phyloP scores from a whole-genome alignment of 192 early-diverging fungal genomes.

The Umbelopsis isabellina region DNA sequence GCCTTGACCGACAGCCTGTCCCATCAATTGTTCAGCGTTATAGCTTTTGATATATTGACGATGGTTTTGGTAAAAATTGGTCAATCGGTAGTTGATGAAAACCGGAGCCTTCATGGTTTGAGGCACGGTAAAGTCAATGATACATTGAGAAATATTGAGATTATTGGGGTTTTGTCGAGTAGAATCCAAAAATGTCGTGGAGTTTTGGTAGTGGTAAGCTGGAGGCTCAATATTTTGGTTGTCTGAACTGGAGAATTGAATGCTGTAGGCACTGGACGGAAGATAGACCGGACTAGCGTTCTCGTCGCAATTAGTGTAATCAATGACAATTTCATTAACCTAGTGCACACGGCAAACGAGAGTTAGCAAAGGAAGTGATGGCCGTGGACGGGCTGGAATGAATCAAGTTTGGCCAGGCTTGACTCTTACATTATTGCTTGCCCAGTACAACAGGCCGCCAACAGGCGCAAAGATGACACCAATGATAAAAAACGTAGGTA shows the following conservation, averaged over 20 bases:
- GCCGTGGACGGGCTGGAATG: not conserved
- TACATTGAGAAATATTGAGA: conserved; percentile 56
- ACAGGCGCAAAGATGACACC: conserved; percentile 93
- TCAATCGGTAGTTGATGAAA: conserved; percentile 92
- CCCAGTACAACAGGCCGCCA: conserved; percentile 86
- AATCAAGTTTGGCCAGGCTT: not conserved
- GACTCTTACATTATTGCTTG: conserved; percentile 68
- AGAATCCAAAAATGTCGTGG: conserved; percentile 25
- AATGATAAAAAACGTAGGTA: conserved; percentile 93
- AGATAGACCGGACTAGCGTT: conserved; percentile 26
- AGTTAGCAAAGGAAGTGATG: not conserved
- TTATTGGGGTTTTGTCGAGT: conserved; percentile 25
- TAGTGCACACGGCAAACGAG: conserved; percentile 5
- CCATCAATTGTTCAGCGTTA: conserved; percentile 75
- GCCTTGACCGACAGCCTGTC: conserved; percentile 42
- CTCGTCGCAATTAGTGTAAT: conserved; percentile 46
- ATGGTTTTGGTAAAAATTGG: conserved; percentile 97
- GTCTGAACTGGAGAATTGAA: conserved; percentile 15
- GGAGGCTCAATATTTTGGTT: conserved; percentile 26
- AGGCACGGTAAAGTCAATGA: conserved; percentile 69
- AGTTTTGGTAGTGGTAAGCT: conserved; percentile 25
- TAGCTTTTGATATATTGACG: conserved; percentile 84
- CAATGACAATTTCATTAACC: conserved; percentile 53
- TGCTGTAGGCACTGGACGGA: conserved; percentile 35
- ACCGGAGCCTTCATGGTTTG: conserved; percentile 75